Evolutionary conservation across 345 rosid genomes (phyloP).

Genomic region (Arabis alpina): DNA sequence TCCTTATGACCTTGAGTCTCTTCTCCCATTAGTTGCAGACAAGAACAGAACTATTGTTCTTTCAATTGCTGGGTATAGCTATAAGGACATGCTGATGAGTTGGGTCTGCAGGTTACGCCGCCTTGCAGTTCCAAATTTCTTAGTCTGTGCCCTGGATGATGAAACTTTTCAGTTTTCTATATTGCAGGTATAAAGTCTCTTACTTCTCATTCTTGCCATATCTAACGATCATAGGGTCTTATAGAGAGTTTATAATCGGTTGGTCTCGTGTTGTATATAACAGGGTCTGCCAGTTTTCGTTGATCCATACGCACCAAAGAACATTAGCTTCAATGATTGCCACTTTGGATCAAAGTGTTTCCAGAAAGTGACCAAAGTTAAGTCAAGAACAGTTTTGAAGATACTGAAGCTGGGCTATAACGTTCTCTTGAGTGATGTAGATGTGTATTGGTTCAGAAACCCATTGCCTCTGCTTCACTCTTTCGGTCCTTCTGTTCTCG

Average conservation of each 20-base stretch:
- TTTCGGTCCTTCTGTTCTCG: constrained; percentile 76
- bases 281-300: constrained; percentile 88
- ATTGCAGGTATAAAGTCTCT: constrained; percentile 61
- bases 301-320: constrained; percentile 73
- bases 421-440: constrained; percentile 88
- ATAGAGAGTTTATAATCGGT: constrained; percentile 12
- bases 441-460: constrained; percentile 85
- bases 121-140: constrained; percentile 70
- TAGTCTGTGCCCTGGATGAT: constrained; percentile 84
- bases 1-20: constrained; percentile 70
- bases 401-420: constrained; percentile 86
- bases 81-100: constrained; percentile 95
- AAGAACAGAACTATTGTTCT: constrained; percentile 73
- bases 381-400: constrained; percentile 82
- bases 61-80: constrained; percentile 87
- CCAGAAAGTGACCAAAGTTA: constrained; percentile 88
- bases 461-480: constrained; percentile 72
- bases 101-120: constrained; percentile 91
- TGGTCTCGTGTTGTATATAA: constrained; percentile 16
- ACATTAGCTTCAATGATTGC: constrained; percentile 86
- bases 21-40: constrained; percentile 68
- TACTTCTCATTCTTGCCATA: constrained; percentile 5
- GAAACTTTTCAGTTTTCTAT: constrained; percentile 77
- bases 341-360: constrained; percentile 95
- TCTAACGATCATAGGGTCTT: background rate